Evolutionary conservation across 306 rosid genomes (phyloP), one percentile per base, ranked within the genome.

Genomic region (Cicer pinnatifidum): DNA sequence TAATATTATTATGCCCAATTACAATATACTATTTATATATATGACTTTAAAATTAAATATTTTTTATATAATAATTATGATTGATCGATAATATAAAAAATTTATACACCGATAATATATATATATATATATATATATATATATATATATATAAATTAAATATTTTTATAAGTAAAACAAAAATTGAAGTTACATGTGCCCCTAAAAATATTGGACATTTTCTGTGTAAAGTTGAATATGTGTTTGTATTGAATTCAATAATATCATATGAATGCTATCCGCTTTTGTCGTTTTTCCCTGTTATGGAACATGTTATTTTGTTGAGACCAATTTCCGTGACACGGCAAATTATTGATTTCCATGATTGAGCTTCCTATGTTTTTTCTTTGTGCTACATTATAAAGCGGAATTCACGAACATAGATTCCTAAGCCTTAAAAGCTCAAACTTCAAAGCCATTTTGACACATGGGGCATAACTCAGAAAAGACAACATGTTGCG

Each of bases 151-250:
- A 28, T 28, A 28, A 28, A 28, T 28, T 28, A 3, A 28, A 28
- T 28, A 28, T 28, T 28, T 28, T 28, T 28, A 28, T 28, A 28
- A 28, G 5, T 28, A 0, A 28, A 3, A 28, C 5, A 28, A 28
- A 28, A 28, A 28, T 3, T 60, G 61, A 43, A 72, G 73, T 76
- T 83, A 66, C 88, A 78, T 85, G 82, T 84, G 94, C 83, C 83
- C 84, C 78, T 65, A 67, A 67, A 20, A 78, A 75, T 81, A 67
- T 61, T 80, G 20, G 23, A 1, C 72, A 73, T 75, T 75, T 72
- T 56, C 63, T 10, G 33, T 8, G 13, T 57, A 20, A 40, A 80
- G 9, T 62, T 71, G 40, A 71, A 41, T 45, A 40, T 46, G 16
- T 46, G 38, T 48, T 59, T 12, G 9, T 40, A 38, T 61, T 37